These are phyloP conservation scores for Rosa rugosa DNA, from an alignment of 306 rosid genomes.

Conservation along the genomic window DNA sequence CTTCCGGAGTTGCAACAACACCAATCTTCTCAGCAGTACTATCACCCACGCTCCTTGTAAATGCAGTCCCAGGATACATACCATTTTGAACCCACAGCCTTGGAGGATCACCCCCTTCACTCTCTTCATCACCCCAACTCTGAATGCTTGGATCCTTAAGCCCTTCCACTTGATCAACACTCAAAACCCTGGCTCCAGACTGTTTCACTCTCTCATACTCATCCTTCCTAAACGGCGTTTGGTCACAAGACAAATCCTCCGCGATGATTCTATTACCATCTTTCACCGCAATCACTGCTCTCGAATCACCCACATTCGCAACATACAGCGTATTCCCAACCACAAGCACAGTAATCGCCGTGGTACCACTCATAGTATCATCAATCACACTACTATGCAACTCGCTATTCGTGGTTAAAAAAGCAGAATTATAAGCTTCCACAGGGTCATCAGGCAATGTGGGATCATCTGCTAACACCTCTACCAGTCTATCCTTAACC, in stretches of 20 bases:
- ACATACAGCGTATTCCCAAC: slow-evolving; percentile 70
- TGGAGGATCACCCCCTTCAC: slow-evolving; percentile 81
- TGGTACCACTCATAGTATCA: slow-evolving; percentile 96
- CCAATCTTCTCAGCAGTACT: slow-evolving; percentile 84
- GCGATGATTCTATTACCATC: slow-evolving; percentile 73
- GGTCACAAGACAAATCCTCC: slow-evolving; percentile 83
- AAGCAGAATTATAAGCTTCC: slow-evolving; percentile 66
- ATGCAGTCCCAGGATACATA: slow-evolving; percentile 90
- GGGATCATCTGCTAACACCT: slow-evolving; percentile 51
- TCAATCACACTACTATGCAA: slow-evolving; percentile 64
- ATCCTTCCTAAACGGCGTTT: slow-evolving; percentile 92
- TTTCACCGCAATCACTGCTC: slow-evolving; percentile 84
- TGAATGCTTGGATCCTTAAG: slow-evolving; percentile 78
- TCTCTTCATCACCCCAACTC: slow-evolving; percentile 91
- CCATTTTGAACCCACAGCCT: slow-evolving; percentile 86
- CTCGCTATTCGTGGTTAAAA: slow-evolving; percentile 57
- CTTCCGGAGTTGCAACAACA: slow-evolving; percentile 84
- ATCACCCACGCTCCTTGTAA: slow-evolving; percentile 97
- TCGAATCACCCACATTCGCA: slow-evolving; percentile 96
- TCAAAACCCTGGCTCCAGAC: slow-evolving; percentile 88
- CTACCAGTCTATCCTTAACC: slow-evolving; percentile 70
- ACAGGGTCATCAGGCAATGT: slow-evolving; percentile 69
- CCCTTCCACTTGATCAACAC: slow-evolving; percentile 92
- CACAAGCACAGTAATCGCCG: slow-evolving; percentile 84
- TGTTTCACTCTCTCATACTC: slow-evolving; percentile 88